Evolutionary conservation across 2,329 filamentous ascomycete species (phyloP), one percentile per base, ranked within the genome.

Genomic region (Sporothrix inflata): DNA sequence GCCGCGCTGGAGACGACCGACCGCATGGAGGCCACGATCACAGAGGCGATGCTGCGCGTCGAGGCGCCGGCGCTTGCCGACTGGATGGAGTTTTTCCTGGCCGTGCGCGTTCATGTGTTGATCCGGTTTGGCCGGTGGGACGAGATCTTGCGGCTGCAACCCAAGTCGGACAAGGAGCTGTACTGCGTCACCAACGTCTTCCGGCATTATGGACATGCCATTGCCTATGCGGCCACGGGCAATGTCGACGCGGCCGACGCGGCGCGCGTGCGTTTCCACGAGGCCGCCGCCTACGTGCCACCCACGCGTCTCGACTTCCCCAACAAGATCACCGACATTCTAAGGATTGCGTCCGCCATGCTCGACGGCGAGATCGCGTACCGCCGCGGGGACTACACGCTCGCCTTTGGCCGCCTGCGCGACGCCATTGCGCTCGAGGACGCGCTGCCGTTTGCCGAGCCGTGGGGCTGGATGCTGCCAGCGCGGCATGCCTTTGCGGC

Each of bases 401-500:
- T 76, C 1, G 88, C 87, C 0, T 89, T 88, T 76, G 74, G 78
- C 27, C 80, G 83, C 65, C 79, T 89, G 4, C 81, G 82, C n/a
- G 80, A 78, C 24, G 82, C 87, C 0, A 83, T 89, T 27, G 76
- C 80, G 0, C 80, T 85, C 19, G 85, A 88, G 68, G 87, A 89
- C 75, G 77, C 76, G 0, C 81, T 89, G 27, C 84, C 83, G 0
- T 89, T 88, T 73, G 84, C 85, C 34, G 87, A 89, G 76, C 87
- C 87, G 0, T 88, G 87, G 86, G 85, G 84, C 0, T 89, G 87
- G 87, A 88, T 89, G 86, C 84, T 87, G 75, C 87, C 87, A 0
- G 84, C 85, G 0, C 81, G 87, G 19, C 87, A 89, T 79, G 86
- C 87, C 0, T 87, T 86, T 72, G 87, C 84, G 4, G 87, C 87